Base-by-base conservation (phyloP, 257 asterid species). In the Pogostemon cablin region DNA sequence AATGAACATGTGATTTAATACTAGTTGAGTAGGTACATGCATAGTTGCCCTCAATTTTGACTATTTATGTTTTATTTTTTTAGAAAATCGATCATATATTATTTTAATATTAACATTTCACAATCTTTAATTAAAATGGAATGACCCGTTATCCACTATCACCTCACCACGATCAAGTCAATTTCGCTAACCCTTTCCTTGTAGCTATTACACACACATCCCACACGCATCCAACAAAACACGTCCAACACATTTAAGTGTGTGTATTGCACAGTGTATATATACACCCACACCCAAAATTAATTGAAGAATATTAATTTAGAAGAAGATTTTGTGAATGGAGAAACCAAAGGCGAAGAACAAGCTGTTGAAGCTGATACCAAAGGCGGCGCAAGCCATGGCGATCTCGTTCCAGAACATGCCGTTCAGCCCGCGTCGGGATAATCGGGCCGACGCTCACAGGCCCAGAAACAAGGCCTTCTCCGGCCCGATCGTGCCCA, bases 281-380 rank as follows among this genome's bases (percentile, higher is more conserved):
- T 44, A 9, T 52, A 20, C 41, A 15, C 9, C 4, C 48, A 5
- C 17, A 48, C 4, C 38, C 12, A 7, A n/a, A n/a, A 4, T 7
- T 10, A 37, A 9, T 25, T 25, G 32, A n/a, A 40, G 11, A 57
- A 67, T 2, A 39, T 32, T 32, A 3, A 41, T 15, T 44, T 56
- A 8, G 34, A 39, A n/a, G 3, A 3, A 0, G 4, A 32, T 15
- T 25, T 34, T 25, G 25, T 6, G 56, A 70, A 82, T 85, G 89
- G 89, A 86, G 75, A 86, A 86, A 64, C 62, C 76, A 10, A 75
- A 77, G 76, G 56, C 86, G 5, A 86, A 62, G 66, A 78, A 65
- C 72, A 82, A 74, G 74, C 65, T 84, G 17, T 11, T 81, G 61
- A 77, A 76, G 81, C 65, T 84, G 44, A 65, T 82, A 9, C 83